phyloP scores from a whole-genome alignment of 2,329 filamentous ascomycete genomes.

The Rutstroemia sp. region DNA sequence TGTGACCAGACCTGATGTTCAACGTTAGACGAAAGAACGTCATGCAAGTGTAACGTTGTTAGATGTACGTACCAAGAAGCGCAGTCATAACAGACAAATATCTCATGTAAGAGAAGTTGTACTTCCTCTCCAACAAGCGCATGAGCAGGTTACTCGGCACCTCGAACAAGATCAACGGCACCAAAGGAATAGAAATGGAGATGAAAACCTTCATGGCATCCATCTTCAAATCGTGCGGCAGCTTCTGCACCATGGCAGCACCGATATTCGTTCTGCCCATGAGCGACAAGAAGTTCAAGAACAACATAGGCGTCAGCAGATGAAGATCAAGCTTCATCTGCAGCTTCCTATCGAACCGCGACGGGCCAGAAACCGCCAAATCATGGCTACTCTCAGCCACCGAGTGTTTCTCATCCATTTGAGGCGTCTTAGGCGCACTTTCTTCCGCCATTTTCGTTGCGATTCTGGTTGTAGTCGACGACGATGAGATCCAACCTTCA shows the following conservation, averaged over 20 bases:
- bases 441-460: not conserved
- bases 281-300: slow-evolving; percentile 23
- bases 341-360: slow-evolving; percentile 8
- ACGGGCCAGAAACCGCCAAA: not conserved
- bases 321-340: slow-evolving; percentile 10
- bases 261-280: slow-evolving; percentile 13
- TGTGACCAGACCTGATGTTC: slow-evolving; percentile 19
- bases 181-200: slow-evolving; percentile 34
- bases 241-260: slow-evolving; percentile 13
- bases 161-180: slow-evolving; percentile 33
- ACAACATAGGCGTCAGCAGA: slow-evolving; percentile 24
- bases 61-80: not conserved
- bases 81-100: slow-evolving; percentile 18
- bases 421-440: not conserved
- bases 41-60: not conserved
- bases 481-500: not conserved
- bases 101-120: slow-evolving; percentile 15
- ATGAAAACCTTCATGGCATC: slow-evolving; percentile 21
- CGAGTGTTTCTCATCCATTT: slow-evolving; percentile 1
- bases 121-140: slow-evolving; percentile 19
- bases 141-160: slow-evolving; percentile 29
- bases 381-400: not conserved
- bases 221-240: slow-evolving; percentile 22
- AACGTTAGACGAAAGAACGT: not conserved
- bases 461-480: too few relatives aligned